Conservation (phyloP, 2,329 filamentous ascomycete species). For the Exserohilum rostratum region DNA sequence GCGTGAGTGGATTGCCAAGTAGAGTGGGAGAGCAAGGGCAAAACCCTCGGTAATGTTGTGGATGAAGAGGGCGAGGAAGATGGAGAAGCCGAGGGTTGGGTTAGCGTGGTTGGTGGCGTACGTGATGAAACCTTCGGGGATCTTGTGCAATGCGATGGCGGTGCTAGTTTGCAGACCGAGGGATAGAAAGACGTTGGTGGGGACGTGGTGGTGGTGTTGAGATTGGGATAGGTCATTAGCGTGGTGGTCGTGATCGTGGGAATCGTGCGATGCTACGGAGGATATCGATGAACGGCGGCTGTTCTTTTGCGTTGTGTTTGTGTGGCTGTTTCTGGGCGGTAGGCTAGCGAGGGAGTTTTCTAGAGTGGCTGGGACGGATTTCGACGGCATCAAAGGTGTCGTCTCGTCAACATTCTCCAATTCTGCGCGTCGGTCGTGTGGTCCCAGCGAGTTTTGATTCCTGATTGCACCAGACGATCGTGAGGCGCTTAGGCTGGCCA, state of each 20-base stretch:
- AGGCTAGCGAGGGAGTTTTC: constrained; percentile 28
- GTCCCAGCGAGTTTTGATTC: constrained; percentile 29
- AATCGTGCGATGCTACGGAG: constrained; percentile 3
- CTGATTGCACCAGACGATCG: constrained; percentile 30
- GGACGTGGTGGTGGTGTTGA: constrained; percentile 92
- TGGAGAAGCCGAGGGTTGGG: constrained; percentile 82
- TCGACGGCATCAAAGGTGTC: constrained; percentile 27
- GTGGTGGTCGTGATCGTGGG: constrained; percentile 5
- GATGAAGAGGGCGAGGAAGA: constrained; percentile 95
- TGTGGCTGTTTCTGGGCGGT: constrained; percentile 17
- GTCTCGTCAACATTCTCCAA: constrained; percentile 40
- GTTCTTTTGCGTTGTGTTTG: constrained; percentile 18
- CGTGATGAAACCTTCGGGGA: constrained; percentile 85
- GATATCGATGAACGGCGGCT: constrained; percentile 21
- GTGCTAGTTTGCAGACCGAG: constrained; percentile 96
- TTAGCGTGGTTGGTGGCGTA: constrained; percentile 98
- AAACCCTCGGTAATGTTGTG: constrained; percentile 99
- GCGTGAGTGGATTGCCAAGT: constrained; percentile 84
- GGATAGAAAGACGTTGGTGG: constrained; percentile 88
- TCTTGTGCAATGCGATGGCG: constrained; percentile 94
- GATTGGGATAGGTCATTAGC: constrained; percentile 42
- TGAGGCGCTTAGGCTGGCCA: constrained; percentile 19
- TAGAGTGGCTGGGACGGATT: constrained; percentile 32
- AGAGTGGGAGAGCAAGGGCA: constrained; percentile 88
- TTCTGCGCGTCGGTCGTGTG: constrained; percentile 38